Evolutionary conservation across 2,329 filamentous ascomycete species (phyloP), one percentile per base, ranked within the genome.

Genomic region (Exophiala aquamarina): DNA sequence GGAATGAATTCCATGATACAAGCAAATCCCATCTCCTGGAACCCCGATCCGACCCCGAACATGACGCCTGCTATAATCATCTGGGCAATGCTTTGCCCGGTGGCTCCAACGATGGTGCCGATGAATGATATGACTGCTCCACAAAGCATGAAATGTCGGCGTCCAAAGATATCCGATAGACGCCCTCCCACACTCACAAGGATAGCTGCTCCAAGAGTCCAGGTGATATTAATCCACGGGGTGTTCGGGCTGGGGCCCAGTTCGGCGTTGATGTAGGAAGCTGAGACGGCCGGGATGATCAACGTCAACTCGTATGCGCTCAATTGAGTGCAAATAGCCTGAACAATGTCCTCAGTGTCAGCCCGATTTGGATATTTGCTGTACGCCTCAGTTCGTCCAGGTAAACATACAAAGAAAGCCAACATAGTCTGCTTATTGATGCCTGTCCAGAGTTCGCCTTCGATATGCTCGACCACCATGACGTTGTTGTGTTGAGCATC

Each of bases 1-100:
- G 67, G 66, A 5, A 70, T 66, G 18, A 71, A 59, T 54, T 72
- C 69, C 15, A 59, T 61, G 49, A 69, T 59, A 26, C 68, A 64
- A 28, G 65, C 66, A 44, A 60, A 63, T 59, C 65, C 70, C n/a
- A 64, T 68, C 17, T 70, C 59, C 54, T 72, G 68, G 3, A 64
- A 62, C 3, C 67, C 57, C 3, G 63, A 64, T 3, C 66, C 67
- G 13, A 70, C 56, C 9, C 69, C 70, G 21, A 63, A 59, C 33
- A 72, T 59, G 17, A 64, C 62, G 41, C 60, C 66, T 23, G 63
- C 66, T 2, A 51, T 63, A 49, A 72, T 72, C 40, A 72, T 56
- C 13, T 61, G 62, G 40, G 61, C 60, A 49, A 73, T 60, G 37
- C 56, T 63, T 35, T 63, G 59, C 2, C 68, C 68, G 4, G 63